Percentiles rank a stretch among this genome's conserved stretches.
phyloP scores from a whole-genome alignment of 2,329 filamentous ascomycete genomes.

The Aspergillus latus region DNA sequence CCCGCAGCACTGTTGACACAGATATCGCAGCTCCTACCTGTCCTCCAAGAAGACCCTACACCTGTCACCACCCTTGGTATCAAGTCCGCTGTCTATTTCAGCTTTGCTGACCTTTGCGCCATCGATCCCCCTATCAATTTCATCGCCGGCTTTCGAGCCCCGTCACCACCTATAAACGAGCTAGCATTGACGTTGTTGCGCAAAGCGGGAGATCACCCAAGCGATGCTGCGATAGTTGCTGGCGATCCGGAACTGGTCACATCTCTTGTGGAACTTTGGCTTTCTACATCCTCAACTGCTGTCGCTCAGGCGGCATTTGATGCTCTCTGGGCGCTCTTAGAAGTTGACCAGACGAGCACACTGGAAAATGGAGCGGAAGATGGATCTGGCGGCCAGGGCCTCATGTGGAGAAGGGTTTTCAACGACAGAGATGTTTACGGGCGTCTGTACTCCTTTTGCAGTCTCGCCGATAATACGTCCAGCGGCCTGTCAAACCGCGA shows the following conservation, averaged over 20 bases:
- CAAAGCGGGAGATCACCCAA: slow-evolving; percentile 54
- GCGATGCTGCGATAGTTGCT: slow-evolving; percentile 60
- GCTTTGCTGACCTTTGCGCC: slow-evolving; percentile 50
- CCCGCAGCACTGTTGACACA: slow-evolving; percentile 44
- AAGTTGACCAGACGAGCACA: slow-evolving; percentile 46
- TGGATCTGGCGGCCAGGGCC: slow-evolving; percentile 45
- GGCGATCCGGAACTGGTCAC: slow-evolving; percentile 55
- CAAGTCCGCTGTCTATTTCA: slow-evolving; percentile 51
- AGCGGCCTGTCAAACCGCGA: slow-evolving; percentile 49
- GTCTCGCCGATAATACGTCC: slow-evolving; percentile 40
- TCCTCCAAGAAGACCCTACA: slow-evolving; percentile 58
- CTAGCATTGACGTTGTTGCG: slow-evolving; percentile 57
- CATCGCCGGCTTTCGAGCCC: slow-evolving; percentile 53
- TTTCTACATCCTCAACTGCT: slow-evolving; percentile 56
- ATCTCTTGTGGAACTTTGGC: slow-evolving; percentile 59
- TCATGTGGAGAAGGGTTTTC: slow-evolving; percentile 64
- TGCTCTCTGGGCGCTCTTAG: slow-evolving; percentile 54
- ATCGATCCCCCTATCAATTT: slow-evolving; percentile 54
- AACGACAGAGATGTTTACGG: slow-evolving; percentile 60
- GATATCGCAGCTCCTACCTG: slow-evolving; percentile 52
- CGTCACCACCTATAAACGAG: slow-evolving; percentile 55
- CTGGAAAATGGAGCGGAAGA: slow-evolving; percentile 30
- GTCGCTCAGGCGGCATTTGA: slow-evolving; percentile 56
- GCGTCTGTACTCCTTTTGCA: slow-evolving; percentile 57
- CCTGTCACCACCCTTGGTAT: slow-evolving; percentile 55